These are phyloP conservation scores for Raphanus raphanistrum DNA, from an alignment of 345 rosid species.

Conservation along the genomic window DNA sequence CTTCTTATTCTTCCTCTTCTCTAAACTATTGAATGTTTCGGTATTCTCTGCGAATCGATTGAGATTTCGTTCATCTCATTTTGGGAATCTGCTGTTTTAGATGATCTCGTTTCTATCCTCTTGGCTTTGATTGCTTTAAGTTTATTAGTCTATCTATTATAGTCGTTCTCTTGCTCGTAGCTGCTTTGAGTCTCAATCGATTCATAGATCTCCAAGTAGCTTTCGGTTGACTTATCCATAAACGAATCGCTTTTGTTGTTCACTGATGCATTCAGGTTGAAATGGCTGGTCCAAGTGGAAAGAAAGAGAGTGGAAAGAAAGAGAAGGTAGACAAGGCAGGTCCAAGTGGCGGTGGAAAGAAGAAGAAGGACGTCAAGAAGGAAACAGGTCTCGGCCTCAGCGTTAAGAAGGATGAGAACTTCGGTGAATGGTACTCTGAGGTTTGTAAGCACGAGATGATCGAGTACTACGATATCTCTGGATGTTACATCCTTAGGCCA, in stretches of 20 bases:
- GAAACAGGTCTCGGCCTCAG: slow-evolving; percentile 92
- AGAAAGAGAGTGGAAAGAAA: slow-evolving; percentile 20
- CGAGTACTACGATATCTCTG: slow-evolving; percentile 94
- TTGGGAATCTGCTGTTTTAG: not conserved
- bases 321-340: slow-evolving; percentile 40
- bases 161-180: not conserved
- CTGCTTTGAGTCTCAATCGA: too few species aligned
- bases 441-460: slow-evolving; percentile 95
- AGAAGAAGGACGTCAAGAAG: slow-evolving; percentile 93
- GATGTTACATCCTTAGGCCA: slow-evolving; percentile 94
- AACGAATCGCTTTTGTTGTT: not conserved
- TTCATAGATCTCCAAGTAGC: not conserved
- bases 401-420: slow-evolving; percentile 76
- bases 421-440: slow-evolving; percentile 98
- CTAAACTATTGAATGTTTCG: not conserved
- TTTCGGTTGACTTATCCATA: not conserved
- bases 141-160: not conserved
- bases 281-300: slow-evolving; percentile 31
- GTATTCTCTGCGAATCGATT: not conserved
- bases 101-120: not conserved
- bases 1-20: not conserved
- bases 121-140: too few species aligned
- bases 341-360: slow-evolving; percentile 55
- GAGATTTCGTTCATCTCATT: not conserved
- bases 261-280: slow-evolving; percentile 1